These are phyloP conservation scores for Annulohypoxylon bovei DNA, from an alignment of 495 filamentous ascomycete genomes.

Conservation along the genomic window DNA sequence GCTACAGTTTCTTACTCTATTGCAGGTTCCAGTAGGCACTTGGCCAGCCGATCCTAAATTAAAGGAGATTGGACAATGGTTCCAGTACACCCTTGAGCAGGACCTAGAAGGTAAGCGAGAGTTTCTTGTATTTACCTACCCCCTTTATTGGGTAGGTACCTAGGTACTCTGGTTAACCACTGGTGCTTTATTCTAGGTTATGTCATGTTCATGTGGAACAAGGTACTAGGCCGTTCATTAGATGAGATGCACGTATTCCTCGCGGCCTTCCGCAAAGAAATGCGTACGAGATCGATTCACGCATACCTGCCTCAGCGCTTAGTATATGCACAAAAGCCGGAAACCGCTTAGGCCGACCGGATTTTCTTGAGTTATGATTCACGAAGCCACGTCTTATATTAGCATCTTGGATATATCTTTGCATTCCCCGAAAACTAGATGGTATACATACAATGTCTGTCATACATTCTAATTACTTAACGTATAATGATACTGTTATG, in stretches of 20 bases:
- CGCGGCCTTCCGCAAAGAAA: slow-evolving; percentile 38
- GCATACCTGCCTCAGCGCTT: slow-evolving; percentile 40
- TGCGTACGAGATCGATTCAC: slow-evolving; percentile 39
- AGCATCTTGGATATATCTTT: slow-evolving; percentile 2
- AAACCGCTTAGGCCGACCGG: slow-evolving; percentile 2
- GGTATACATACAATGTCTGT: slow-evolving; percentile 6
- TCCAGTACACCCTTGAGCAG: slow-evolving; percentile 35
- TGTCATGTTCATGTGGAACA: slow-evolving; percentile 46
- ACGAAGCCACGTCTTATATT: slow-evolving; percentile 6
- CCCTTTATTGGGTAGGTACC: too few species aligned
- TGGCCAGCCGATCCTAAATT: slow-evolving; percentile 59
- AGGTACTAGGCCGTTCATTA: slow-evolving; percentile 45
- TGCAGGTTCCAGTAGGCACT: slow-evolving; percentile 51
- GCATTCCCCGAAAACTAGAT: slow-evolving; percentile 7
- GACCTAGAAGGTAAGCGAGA: slow-evolving; percentile 44
- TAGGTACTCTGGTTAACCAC: not conserved
- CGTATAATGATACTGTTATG: not conserved
- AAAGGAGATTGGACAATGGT: slow-evolving; percentile 58
- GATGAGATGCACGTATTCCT: slow-evolving; percentile 45
- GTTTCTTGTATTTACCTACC: not conserved
- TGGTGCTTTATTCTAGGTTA: slow-evolving; percentile 28
- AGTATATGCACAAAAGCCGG: slow-evolving; percentile 49
- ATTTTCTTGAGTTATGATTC: slow-evolving; percentile 9
- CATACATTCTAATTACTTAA: not conserved
- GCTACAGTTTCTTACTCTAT: not conserved